Evolutionary conservation across 768 basidiomycete genomes (phyloP).

Genomic region (Boletus patriciae): DNA sequence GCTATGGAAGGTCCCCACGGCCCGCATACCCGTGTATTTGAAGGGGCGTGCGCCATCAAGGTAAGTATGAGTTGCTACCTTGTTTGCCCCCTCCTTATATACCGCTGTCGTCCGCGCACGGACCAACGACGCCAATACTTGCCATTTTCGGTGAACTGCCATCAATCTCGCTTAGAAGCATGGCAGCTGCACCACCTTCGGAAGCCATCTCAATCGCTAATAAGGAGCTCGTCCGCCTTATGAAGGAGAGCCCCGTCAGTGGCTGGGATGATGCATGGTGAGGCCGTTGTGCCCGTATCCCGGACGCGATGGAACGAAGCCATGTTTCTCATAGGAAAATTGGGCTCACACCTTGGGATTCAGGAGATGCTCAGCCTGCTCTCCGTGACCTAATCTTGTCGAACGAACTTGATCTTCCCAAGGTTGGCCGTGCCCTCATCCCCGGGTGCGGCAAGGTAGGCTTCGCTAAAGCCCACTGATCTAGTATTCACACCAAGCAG

Average conservation of each 20-base stretch:
- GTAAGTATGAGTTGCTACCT: conserved; percentile 48
- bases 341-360: conserved; percentile 64
- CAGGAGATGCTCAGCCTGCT: conserved; percentile 53
- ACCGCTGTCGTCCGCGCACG: conserved; percentile 20
- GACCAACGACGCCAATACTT: conserved; percentile 16
- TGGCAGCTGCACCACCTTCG: neutral
- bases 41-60: conserved; percentile 63
- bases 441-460: conserved; percentile 57
- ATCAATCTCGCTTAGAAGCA: neutral
- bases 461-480: neutral
- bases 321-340: conserved; percentile 38
- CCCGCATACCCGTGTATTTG: conserved; percentile 57
- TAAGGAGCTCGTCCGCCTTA: conserved; percentile 5
- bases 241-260: conserved; percentile 12
- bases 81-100: conserved; percentile 29
- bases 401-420: conserved; percentile 45
- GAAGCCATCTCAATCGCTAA: neutral
- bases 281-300: neutral
- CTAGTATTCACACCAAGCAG: conserved; percentile 6
- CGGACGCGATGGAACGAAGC: neutral
- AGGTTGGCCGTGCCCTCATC: conserved; percentile 44
- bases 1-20: conserved; percentile 52
- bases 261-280: conserved; percentile 27
- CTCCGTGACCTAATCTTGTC: conserved; percentile 52
- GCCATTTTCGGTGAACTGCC: neutral